Evolutionary conservation across 2,329 filamentous ascomycete species (phyloP).

Genomic region (Apiospora arundinis): DNA sequence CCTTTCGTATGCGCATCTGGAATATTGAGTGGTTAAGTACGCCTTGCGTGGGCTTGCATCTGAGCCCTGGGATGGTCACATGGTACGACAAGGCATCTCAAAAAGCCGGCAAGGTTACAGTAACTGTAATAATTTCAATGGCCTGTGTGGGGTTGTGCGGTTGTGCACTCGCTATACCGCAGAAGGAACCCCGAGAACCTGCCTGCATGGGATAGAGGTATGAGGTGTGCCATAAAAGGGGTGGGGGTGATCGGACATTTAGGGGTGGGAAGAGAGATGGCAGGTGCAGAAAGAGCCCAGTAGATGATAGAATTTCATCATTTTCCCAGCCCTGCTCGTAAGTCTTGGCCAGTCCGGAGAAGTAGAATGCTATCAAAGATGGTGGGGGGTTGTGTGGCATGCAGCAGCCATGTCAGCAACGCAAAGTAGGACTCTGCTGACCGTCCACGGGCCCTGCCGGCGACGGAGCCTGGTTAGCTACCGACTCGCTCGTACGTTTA

Average conservation of each 20-base stretch:
- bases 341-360: background rate
- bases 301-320: background rate
- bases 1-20: background rate
- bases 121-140: background rate
- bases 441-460: slow-evolving; percentile 1
- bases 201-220: background rate
- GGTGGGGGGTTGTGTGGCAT: background rate
- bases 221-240: background rate
- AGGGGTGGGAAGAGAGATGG: background rate
- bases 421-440: background rate
- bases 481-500: slow-evolving; percentile 6
- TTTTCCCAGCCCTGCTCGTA: background rate
- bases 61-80: background rate
- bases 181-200: background rate
- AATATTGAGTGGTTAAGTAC: background rate
- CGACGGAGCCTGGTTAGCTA: background rate
- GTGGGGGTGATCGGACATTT: background rate
- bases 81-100: background rate
- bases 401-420: slow-evolving; percentile 11
- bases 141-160: background rate
- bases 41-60: background rate
- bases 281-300: background rate
- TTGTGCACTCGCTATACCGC: background rate
- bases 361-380: background rate
- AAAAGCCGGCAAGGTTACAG: background rate